Percentiles rank a stretch among this genome's conserved stretches.
These are phyloP conservation scores for Tripidium arundinaceum DNA, from an alignment of 202 grass and related monocot species.

Conservation along the genomic window DNA sequence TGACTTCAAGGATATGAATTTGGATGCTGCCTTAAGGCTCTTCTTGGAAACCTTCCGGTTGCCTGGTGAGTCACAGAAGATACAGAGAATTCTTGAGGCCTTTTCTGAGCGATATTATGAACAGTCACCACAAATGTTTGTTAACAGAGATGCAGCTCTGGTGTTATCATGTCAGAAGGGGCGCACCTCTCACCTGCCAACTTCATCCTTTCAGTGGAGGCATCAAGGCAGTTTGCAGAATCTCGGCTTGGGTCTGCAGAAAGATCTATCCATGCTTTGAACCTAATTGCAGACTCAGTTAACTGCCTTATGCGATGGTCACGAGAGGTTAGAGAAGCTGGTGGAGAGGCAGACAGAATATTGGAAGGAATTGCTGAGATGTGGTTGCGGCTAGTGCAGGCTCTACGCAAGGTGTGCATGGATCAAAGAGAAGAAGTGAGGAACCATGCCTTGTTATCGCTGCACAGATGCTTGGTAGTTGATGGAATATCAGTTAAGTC, in stretches of 20 bases:
- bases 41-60: slow-evolving; percentile 97
- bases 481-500: slow-evolving; percentile 68
- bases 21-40: slow-evolving; percentile 89
- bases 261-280: slow-evolving; percentile 84
- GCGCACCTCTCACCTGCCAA: slow-evolving; percentile 84
- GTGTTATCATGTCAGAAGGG: slow-evolving; percentile 88
- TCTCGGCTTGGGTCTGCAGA: slow-evolving; percentile 81
- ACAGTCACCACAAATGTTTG: slow-evolving; percentile 86
- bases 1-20: slow-evolving; percentile 95
- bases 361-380: slow-evolving; percentile 90
- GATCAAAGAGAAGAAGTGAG: slow-evolving; percentile 96
- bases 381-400: slow-evolving; percentile 92
- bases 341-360: slow-evolving; percentile 66
- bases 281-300: slow-evolving; percentile 78
- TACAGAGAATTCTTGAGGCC: slow-evolving; percentile 95
- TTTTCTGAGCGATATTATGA: slow-evolving; percentile 97
- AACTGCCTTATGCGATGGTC: slow-evolving; percentile 80
- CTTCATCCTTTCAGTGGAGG: slow-evolving; percentile 81
- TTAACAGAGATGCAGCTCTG: slow-evolving; percentile 82
- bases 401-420: slow-evolving; percentile 71
- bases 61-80: slow-evolving; percentile 98
- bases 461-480: slow-evolving; percentile 83
- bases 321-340: slow-evolving; percentile 65
- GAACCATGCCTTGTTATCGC: slow-evolving; percentile 72
- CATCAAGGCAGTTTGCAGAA: slow-evolving; percentile 89